Evolutionary conservation across 2,329 filamentous ascomycete species (phyloP).

Genomic region (Phoma herbarum): DNA sequence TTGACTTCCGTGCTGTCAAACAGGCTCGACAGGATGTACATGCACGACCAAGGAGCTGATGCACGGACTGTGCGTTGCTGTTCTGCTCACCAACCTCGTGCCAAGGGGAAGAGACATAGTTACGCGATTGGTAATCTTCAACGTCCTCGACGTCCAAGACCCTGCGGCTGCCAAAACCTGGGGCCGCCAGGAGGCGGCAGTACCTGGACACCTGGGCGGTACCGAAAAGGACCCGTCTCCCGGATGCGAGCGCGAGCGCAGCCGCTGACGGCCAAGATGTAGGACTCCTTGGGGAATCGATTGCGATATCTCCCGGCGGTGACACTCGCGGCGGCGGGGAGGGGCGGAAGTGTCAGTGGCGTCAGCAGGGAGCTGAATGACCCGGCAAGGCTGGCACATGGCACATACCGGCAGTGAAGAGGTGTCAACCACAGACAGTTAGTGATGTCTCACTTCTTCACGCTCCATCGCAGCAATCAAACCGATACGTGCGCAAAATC

Average conservation of each 20-base stretch:
- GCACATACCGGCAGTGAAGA: constrained; percentile 14
- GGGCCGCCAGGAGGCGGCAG: constrained; percentile 12
- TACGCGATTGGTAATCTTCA: constrained; percentile 10
- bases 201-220: constrained; percentile 12
- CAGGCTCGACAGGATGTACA: not conserved
- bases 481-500: constrained; percentile 19
- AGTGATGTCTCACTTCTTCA: constrained; percentile 16
- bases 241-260: constrained; percentile 8
- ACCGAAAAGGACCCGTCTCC: constrained; percentile 14
- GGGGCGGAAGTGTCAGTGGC: constrained; percentile 19
- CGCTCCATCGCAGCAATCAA: constrained; percentile 9
- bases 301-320: constrained; percentile 12
- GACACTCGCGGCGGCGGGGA: constrained; percentile 21
- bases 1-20: not conserved
- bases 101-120: not conserved
- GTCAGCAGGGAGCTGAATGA: constrained; percentile 3
- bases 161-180: constrained; percentile 12
- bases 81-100: not conserved
- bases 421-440: constrained; percentile 9
- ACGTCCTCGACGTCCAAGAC: constrained; percentile 5
- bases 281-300: constrained; percentile 4
- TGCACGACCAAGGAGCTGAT: not conserved
- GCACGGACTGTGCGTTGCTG: not conserved
- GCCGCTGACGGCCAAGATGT: constrained; percentile 8
- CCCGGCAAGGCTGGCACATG: constrained; percentile 21